phyloP scores from a whole-genome alignment of 164 flowering plant genomes.

The Vitis amurensis region DNA sequence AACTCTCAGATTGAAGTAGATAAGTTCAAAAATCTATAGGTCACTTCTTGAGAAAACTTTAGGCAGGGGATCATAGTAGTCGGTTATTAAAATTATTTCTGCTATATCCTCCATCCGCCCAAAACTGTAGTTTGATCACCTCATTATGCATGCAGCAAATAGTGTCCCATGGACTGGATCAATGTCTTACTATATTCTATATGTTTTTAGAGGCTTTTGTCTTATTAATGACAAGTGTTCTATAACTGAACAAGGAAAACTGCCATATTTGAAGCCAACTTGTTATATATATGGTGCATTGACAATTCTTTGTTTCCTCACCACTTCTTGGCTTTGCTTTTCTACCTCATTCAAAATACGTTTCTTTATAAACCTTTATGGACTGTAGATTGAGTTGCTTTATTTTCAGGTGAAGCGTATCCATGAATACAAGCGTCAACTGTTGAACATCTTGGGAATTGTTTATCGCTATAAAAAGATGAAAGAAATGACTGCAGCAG shows the following conservation, averaged over 20 bases:
- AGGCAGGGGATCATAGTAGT: too few species aligned
- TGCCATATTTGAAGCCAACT: not conserved
- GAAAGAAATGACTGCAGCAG: conserved; percentile 86
- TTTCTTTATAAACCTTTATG: not conserved
- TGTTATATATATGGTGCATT: not conserved
- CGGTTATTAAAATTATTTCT: too few species aligned
- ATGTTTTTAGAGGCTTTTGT: too few species aligned
- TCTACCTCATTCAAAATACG: not conserved
- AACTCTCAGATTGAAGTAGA: not conserved
- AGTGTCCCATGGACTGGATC: too few species aligned
- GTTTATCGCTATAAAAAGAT: conserved; percentile 90
- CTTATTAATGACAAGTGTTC: too few species aligned
- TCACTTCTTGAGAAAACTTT: not conserved
- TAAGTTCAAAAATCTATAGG: not conserved
- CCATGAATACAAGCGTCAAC: conserved; percentile 92
- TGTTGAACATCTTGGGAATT: conserved; percentile 87
- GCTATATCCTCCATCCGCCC: too few species aligned
- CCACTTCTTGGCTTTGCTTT: not conserved
- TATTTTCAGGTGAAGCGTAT: conserved; percentile 86
- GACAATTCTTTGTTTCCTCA: not conserved
- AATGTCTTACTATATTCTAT: too few species aligned
- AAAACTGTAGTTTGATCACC: too few species aligned
- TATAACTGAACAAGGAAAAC: not conserved
- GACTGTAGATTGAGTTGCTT: not conserved
- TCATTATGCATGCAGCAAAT: too few species aligned